Conservation (phyloP, 345 rosid genomes). For the Eutrema japonicum region DNA sequence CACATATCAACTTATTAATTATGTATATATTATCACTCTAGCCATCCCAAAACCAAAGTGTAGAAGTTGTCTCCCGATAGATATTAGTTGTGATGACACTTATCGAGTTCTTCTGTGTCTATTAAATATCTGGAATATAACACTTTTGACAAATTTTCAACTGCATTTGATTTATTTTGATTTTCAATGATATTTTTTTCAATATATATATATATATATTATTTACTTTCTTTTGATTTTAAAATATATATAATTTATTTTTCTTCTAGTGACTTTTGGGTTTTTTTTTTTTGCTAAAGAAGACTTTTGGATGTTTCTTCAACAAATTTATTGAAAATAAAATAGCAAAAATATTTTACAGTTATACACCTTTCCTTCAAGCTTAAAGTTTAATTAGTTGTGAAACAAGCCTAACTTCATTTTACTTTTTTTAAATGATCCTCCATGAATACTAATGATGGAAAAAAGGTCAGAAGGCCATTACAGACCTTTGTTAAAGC, state of each 20-base stretch:
- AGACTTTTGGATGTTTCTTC: background rate
- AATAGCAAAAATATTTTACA: background rate
- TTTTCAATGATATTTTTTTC: too few relatives aligned
- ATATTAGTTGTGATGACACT: too few relatives aligned
- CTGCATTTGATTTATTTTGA: too few relatives aligned
- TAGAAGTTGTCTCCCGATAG: background rate
- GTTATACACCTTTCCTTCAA: constrained; percentile 12
- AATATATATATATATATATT: too few relatives aligned
- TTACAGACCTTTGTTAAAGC: constrained; percentile 24
- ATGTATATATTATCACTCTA: constrained; percentile 7
- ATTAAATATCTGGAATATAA: too few relatives aligned
- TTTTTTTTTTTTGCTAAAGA: background rate
- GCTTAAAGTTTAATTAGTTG: constrained; percentile 18
- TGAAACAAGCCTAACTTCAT: background rate
- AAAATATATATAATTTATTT: too few relatives aligned
- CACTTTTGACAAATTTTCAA: too few relatives aligned
- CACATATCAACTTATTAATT: constrained; percentile 32
- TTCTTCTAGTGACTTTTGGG: background rate
- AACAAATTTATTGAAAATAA: background rate
- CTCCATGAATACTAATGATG: constrained; percentile 27
- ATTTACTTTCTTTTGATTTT: too few relatives aligned
- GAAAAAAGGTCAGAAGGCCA: constrained; percentile 26
- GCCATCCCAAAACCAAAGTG: constrained; percentile 6
- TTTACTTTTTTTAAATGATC: background rate
- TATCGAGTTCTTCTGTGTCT: too few relatives aligned